Evolutionary conservation across 805 yeast genomes (phyloP), one percentile per base, ranked within the genome.

Genomic region (Pichia pseudocactophila): DNA sequence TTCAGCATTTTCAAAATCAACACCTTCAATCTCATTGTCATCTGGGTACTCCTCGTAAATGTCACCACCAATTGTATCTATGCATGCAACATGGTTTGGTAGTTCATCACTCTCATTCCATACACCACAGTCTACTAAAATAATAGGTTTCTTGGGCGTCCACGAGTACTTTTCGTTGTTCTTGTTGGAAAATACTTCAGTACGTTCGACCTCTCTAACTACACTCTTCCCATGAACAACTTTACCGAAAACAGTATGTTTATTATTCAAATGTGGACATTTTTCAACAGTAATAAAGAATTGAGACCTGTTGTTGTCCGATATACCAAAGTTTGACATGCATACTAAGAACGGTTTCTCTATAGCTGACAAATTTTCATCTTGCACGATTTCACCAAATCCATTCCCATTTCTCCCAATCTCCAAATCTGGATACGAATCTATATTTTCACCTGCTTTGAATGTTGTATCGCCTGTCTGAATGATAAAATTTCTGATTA

Each of bases 1-100:
- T 40, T 65, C 69, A 1, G 56, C 48, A 13, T 63, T 61, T n/a
- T 53, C 56, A 7, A 78, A 66, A 40, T 80, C 74, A 16, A 82
- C 79, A 7, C 36, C 39, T 43, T 74, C 78, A 38, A 80, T 74
- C 3, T 55, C 64, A 50, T 82, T 86, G 57, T 84, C 94, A 46
- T 78, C 88, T 0, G 92, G 94, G 50, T 69, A 76, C 57, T 83
- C 92, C 59, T 83, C 92, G 52, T 70, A 84, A 0, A 74, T 57
- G 52, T 84, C 94, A 7, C 85, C 86, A 1, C 82, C 87, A 7
- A 78, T 65, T 0, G 63, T 54, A 45, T 73, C 74, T 50, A 76
- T 75, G 37, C 82, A 72, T 0, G 88, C 84, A 51, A 78, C 78
- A 51, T 53, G 73, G 2, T 80, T 67, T 0, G 90, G 90, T 2